These are phyloP conservation scores for Colletotrichum orbiculare DNA, from an alignment of 2,329 filamentous ascomycete genomes.

Conservation along the genomic window DNA sequence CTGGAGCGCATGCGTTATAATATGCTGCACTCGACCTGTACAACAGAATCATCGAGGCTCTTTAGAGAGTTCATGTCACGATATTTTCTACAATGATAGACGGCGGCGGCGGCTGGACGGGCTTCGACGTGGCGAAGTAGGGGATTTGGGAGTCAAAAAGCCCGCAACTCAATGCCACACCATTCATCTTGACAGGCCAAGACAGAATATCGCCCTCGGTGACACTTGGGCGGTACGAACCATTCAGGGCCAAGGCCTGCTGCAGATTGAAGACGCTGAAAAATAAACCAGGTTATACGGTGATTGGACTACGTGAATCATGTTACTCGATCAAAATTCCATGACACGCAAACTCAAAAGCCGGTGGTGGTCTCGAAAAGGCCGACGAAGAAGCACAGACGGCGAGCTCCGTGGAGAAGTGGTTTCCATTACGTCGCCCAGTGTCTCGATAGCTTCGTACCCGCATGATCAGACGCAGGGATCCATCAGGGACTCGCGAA, in stretches of 20 bases:
- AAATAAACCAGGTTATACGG: not conserved
- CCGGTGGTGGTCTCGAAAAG: constrained; percentile 1
- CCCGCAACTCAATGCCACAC: constrained; percentile 32
- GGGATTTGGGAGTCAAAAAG: constrained; percentile 10
- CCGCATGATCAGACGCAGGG: constrained; percentile 21
- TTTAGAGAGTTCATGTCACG: constrained; percentile 35
- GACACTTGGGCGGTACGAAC: too few relatives aligned
- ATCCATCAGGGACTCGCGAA: constrained; percentile 24
- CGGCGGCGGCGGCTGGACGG: constrained; percentile 15
- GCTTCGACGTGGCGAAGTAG: not conserved
- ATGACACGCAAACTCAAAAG: constrained; percentile 7
- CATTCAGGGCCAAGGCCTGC: too few relatives aligned
- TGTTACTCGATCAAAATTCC: constrained; percentile 24
- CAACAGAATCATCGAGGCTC: constrained; percentile 31
- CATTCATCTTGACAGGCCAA: constrained; percentile 1
- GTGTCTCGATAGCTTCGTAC: constrained; percentile 1
- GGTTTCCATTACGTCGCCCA: constrained; percentile 28
- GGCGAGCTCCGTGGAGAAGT: constrained; percentile 26
- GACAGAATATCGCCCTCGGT: too few relatives aligned
- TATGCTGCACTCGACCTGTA: constrained; percentile 34
- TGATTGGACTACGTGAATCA: constrained; percentile 18
- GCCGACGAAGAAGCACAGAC: not conserved
- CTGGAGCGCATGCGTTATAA: constrained; percentile 32
- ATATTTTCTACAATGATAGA: constrained; percentile 35
- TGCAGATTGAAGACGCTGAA: not conserved